Conservation (phyloP, 2,329 filamentous ascomycete species). For the Beauveria rudraprayagi region DNA sequence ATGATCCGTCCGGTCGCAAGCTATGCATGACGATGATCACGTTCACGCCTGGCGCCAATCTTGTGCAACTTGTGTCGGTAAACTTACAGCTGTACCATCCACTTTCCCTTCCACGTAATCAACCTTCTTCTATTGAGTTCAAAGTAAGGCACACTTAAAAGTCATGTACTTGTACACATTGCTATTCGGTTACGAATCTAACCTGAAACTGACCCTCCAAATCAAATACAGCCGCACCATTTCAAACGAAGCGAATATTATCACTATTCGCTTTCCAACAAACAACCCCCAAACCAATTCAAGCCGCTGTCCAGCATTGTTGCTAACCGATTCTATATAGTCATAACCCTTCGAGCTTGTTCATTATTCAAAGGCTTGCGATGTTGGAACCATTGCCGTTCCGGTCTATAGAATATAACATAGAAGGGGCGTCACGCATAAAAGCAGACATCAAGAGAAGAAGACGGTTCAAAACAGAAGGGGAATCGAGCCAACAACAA, state of each 20-base stretch:
- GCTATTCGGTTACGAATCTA: too few relatives aligned
- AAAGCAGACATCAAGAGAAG: background rate
- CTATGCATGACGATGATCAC: background rate
- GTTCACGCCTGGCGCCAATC: background rate
- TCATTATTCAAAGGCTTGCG: background rate
- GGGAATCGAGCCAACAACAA: background rate
- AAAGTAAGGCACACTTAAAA: too few relatives aligned
- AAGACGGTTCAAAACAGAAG: background rate
- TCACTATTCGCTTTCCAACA: background rate
- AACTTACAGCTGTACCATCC: too few relatives aligned
- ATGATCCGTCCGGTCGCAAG: background rate
- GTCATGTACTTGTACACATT: too few relatives aligned
- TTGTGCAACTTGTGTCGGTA: background rate
- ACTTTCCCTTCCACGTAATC: too few relatives aligned
- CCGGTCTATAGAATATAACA: background rate
- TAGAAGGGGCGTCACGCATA: background rate
- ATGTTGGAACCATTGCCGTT: background rate
- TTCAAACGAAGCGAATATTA: background rate
- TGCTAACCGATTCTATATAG: background rate
- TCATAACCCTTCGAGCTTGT: background rate
- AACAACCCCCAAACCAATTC: background rate
- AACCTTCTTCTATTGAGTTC: too few relatives aligned
- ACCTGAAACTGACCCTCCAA: too few relatives aligned
- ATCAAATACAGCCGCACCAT: too few relatives aligned
- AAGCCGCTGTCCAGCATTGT: background rate